Evolutionary conservation across 176 grass and related monocot genomes (phyloP).

Genomic region (Cocos nucifera): DNA sequence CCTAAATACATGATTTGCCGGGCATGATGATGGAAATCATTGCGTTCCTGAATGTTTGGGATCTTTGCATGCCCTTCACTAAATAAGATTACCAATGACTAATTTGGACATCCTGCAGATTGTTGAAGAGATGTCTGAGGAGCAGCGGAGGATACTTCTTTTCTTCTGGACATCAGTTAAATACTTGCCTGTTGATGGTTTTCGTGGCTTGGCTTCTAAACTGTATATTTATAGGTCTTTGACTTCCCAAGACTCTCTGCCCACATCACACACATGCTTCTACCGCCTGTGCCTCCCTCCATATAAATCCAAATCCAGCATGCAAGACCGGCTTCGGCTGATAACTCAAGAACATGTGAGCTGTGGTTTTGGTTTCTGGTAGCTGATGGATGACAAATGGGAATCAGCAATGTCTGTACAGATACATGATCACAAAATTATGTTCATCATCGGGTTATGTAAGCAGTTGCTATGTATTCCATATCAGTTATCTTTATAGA

Average conservation of each 20-base stretch:
- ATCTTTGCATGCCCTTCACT: too few relatives aligned
- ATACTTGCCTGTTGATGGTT: conserved; percentile 80
- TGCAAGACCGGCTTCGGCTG: conserved; percentile 55
- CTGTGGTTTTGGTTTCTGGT: conserved; percentile 83
- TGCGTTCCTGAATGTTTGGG: too few relatives aligned
- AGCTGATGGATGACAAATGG: conserved; percentile 8
- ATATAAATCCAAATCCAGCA: conserved; percentile 40
- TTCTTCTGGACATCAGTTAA: conserved; percentile 98
- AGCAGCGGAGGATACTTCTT: conserved; percentile 68
- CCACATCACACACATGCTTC: conserved; percentile 95
- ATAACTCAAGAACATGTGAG: conserved; percentile 84
- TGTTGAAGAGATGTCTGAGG: conserved; percentile 63
- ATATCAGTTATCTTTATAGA: too few relatives aligned
- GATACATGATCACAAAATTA: too few relatives aligned
- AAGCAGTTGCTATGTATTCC: too few relatives aligned
- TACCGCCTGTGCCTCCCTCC: conserved; percentile 82
- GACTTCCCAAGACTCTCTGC: conserved; percentile 57
- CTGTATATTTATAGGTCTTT: conserved; percentile 73
- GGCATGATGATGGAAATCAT: too few relatives aligned
- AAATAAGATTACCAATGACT: neutral
- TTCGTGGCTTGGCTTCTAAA: conserved; percentile 70
- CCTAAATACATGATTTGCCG: too few relatives aligned
- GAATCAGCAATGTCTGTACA: too few relatives aligned
- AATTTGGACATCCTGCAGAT: conserved; percentile 28
- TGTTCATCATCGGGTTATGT: too few relatives aligned